Evolutionary conservation across 352 stramenopile species (phyloP), one percentile per base, ranked within the genome.

Genomic region (Poterioochromonas sp.): DNA sequence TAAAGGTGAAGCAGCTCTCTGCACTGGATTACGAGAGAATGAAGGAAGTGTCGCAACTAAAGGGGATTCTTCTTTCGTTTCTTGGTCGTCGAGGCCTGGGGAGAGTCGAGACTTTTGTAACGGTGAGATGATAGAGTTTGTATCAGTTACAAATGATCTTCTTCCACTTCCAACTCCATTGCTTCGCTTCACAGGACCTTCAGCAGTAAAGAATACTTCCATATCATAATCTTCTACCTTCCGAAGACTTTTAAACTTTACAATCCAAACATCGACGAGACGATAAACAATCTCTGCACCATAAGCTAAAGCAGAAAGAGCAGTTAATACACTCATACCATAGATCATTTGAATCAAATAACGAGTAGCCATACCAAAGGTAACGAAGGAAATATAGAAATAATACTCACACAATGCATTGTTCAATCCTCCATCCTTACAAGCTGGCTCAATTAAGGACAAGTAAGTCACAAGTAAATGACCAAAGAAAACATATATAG

Each of bases 231-330:
- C 26, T 34, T 62, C 51, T 15, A 58, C 47, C 15, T 26, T 15
- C 26, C 62, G 15, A 11, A 71, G 32, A 15, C 18, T 35, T 26
- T 29, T 3, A 47, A 71, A 71, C 62, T 43, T 71, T 8, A 43
- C 34, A 1, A 47, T 71, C 62, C 62, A 71, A 5, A 29, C 8
- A 22, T 71, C 26, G 1, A 29, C 15, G 12, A 71, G 32, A 11
- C 62, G 15, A 71, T 47, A 44, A n/a, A 29, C 34, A 26, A 71
- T 71, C 62, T 71, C 62, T 43, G 8, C 34, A 29, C 62, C 62
- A 47, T 71, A 71, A 29, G 62, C 62, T 3, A 71, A n/a, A 29
- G 8, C 62, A 8, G 32, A 8, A 3, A 71, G 32, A 44, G 8
- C 41, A 5, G 41, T 43, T 1, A 71, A 29, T 26, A 71, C 62